Evolutionary conservation across 768 basidiomycete genomes (phyloP).

Genomic region (Serendipita sp.): DNA sequence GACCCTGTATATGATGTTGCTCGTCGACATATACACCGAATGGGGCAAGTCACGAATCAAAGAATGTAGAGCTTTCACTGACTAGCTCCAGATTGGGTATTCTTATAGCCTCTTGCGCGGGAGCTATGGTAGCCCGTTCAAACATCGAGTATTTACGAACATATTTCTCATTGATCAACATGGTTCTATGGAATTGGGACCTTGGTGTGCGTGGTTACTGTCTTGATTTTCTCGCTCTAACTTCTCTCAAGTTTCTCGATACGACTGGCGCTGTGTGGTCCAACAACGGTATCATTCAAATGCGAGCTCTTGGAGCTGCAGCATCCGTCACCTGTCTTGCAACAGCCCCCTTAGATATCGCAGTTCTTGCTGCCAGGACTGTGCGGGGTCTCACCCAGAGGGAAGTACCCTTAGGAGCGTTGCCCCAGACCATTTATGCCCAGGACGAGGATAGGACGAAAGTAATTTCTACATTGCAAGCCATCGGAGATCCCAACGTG

Average conservation of each 20-base stretch:
- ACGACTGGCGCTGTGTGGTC: background rate
- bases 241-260: background rate
- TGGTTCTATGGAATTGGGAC: background rate
- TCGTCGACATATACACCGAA: background rate
- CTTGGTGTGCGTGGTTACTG: background rate
- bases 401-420: background rate
- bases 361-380: slow-evolving; percentile 18
- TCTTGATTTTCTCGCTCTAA: background rate
- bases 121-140: background rate
- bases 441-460: background rate
- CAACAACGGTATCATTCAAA: background rate
- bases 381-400: background rate
- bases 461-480: slow-evolving; percentile 45
- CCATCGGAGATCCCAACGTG: slow-evolving; percentile 62
- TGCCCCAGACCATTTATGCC: background rate
- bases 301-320: slow-evolving; percentile 7
- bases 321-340: slow-evolving; percentile 56
- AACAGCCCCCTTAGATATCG: slow-evolving; percentile 49
- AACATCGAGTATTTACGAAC: background rate
- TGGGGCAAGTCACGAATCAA: background rate
- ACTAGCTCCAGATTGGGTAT: background rate
- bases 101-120: background rate
- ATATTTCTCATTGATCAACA: background rate
- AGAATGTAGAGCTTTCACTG: background rate
- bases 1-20: background rate